These are phyloP conservation scores for Avena sativa DNA, from an alignment of 176 grass and related monocot genomes.

Conservation along the genomic window DNA sequence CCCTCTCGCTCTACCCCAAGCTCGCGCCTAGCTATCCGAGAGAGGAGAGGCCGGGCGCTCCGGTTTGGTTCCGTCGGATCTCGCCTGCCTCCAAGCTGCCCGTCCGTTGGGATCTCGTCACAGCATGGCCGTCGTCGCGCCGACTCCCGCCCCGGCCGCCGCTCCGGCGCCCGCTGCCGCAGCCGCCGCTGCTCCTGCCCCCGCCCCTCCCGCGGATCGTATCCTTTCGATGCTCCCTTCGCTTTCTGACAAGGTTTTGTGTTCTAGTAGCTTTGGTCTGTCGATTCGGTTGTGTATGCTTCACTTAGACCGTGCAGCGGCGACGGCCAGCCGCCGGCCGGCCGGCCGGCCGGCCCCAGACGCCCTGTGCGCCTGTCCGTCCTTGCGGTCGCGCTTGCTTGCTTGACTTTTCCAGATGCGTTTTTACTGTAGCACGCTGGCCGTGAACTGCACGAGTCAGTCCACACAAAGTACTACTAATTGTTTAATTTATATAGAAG, in stretches of 20 bases:
- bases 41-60: slow-evolving; percentile 35
- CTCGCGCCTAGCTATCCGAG: slow-evolving; percentile 34
- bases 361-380: slow-evolving; percentile 11
- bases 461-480: neutral
- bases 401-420: slow-evolving; percentile 22
- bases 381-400: neutral
- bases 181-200: neutral
- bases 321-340: slow-evolving; percentile 20
- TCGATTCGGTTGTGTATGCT: neutral
- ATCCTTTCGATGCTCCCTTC: slow-evolving; percentile 63
- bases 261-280: neutral
- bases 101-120: slow-evolving; percentile 42
- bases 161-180: slow-evolving; percentile 20
- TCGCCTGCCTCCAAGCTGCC: slow-evolving; percentile 24
- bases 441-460: neutral
- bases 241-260: neutral
- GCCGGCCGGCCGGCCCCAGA: slow-evolving; percentile 15
- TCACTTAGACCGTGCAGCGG: neutral
- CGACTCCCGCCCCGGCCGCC: slow-evolving; percentile 36
- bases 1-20: slow-evolving; percentile 22
- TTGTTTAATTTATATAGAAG: neutral
- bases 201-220: slow-evolving; percentile 67
- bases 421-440: slow-evolving; percentile 38
- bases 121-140: slow-evolving; percentile 69
- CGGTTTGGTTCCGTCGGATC: slow-evolving; percentile 43